A percentile compares a stretch with the other conserved stretches of the same genome.
Evolutionary conservation across 1,139 yeast genomes (phyloP).

Genomic region (Zhuliangozyma parablackwelliae): DNA sequence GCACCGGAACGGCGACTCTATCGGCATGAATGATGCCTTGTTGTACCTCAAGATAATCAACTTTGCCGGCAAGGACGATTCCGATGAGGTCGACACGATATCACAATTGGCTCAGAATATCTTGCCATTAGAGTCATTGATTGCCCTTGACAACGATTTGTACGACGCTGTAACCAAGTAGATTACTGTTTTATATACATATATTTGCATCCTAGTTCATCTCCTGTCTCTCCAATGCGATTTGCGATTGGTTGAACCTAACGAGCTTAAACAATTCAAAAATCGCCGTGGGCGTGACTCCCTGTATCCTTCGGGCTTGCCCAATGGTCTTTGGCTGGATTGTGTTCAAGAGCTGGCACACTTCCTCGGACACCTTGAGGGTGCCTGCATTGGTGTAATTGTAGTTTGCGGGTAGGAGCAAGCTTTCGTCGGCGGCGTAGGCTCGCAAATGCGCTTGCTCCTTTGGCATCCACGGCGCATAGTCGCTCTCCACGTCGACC

Average conservation of each 20-base stretch:
- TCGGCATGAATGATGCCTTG: constrained; percentile 33
- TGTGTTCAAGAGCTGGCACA: constrained; percentile 60
- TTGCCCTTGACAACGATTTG: constrained; percentile 31
- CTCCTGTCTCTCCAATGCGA: constrained; percentile 3
- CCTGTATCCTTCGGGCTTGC: constrained; percentile 91
- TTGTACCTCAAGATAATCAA: constrained; percentile 33
- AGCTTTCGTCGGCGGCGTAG: constrained; percentile 75
- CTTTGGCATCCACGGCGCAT: constrained; percentile 73
- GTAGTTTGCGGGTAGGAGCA: constrained; percentile 60
- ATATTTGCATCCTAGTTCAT: background rate
- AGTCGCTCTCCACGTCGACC: constrained; percentile 74
- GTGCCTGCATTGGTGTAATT: constrained; percentile 51
- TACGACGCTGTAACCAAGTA: constrained; percentile 7
- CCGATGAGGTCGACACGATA: constrained; percentile 19
- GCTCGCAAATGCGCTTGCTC: constrained; percentile 71
- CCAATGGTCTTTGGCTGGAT: constrained; percentile 88
- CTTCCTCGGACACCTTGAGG: constrained; percentile 66
- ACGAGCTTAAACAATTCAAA: constrained; percentile 58
- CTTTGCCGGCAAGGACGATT: constrained; percentile 16
- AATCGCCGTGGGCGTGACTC: constrained; percentile 84
- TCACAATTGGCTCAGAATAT: constrained; percentile 31
- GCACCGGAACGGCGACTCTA: constrained; percentile 25
- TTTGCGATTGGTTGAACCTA: constrained; percentile 23
- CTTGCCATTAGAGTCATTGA: constrained; percentile 35
- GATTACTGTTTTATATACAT: background rate